A percentile compares a stretch with the other conserved stretches of the same genome.
phyloP scores from a whole-genome alignment of 108 stramenopile genomes.

The Mediolabrus comicus region DNA sequence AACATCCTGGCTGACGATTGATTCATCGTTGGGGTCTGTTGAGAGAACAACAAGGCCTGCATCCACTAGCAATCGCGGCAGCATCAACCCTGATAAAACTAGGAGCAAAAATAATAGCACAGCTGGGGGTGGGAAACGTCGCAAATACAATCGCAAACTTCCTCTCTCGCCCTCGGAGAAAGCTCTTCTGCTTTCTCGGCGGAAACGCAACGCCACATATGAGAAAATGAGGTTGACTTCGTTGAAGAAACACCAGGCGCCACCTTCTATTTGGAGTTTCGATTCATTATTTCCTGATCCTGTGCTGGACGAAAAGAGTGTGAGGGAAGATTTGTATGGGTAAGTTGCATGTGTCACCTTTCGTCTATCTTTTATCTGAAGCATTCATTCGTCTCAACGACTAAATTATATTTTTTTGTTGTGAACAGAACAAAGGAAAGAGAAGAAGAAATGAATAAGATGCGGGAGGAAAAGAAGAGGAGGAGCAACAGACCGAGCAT shows the following conservation, averaged over 20 bases:
- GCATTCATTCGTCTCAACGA: neutral
- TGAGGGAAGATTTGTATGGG: constrained; percentile 71
- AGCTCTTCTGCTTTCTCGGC: constrained; percentile 18
- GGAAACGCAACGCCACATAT: constrained; percentile 63
- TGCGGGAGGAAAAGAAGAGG: constrained; percentile 6
- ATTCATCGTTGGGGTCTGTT: neutral
- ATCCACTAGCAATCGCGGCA: neutral
- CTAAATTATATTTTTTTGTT: neutral
- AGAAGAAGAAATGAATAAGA: constrained; percentile 18
- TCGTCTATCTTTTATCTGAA: neutral
- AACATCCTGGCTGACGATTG: neutral
- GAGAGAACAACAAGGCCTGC: neutral
- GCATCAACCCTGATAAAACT: neutral
- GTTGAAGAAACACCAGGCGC: constrained; percentile 31
- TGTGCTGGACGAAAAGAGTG: constrained; percentile 67
- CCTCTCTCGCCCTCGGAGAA: constrained; percentile 42
- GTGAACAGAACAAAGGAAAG: constrained; percentile 14
- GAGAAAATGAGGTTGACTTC: constrained; percentile 49
- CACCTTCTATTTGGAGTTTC: constrained; percentile 78
- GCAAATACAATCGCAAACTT: constrained; percentile 40
- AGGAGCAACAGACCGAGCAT: neutral
- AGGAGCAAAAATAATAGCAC: neutral
- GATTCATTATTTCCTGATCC: constrained; percentile 79
- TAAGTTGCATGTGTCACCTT: neutral
- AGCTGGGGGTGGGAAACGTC: neutral